Evolutionary conservation across 352 stramenopile species (phyloP).

Genomic region (Pythium phragmitis): DNA sequence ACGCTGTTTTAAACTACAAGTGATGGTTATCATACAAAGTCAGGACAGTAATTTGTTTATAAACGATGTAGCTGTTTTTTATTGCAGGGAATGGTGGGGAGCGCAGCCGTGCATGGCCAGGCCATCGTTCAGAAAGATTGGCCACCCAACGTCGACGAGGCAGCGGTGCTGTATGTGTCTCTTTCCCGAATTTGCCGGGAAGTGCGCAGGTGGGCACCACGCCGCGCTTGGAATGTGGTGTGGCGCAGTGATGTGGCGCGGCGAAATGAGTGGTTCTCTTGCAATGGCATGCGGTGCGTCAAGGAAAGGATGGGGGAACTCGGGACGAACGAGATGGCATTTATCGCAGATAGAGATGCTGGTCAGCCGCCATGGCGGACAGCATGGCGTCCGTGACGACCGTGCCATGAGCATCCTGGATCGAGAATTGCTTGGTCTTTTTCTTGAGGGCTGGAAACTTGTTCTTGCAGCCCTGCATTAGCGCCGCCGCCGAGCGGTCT

Average conservation of each 20-base stretch:
- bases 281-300: not conserved
- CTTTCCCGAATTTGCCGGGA: conserved; percentile 70
- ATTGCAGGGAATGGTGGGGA: conserved; percentile 27
- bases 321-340: not conserved
- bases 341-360: conserved; percentile 40
- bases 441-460: conserved; percentile 39
- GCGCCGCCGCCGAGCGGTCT: conserved; percentile 29
- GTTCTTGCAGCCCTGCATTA: conserved; percentile 37
- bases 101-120: conserved; percentile 22
- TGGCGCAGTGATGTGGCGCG: conserved; percentile 27
- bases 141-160: conserved; percentile 47
- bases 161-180: conserved; percentile 36
- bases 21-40: conserved; percentile 17
- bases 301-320: not conserved
- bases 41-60: conserved; percentile 8
- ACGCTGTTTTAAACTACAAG: conserved; percentile 12
- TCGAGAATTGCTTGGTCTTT: conserved; percentile 20
- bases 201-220: conserved; percentile 36
- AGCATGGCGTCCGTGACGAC: conserved; percentile 29
- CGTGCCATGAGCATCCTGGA: conserved; percentile 35
- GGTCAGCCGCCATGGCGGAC: conserved; percentile 27
- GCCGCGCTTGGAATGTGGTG: conserved; percentile 27
- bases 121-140: conserved; percentile 40
- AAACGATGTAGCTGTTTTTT: conserved; percentile 12
- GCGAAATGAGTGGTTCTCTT: conserved; percentile 23